phyloP scores from a whole-genome alignment of 2,329 filamentous ascomycete genomes.

The Penicillium rolfsii region DNA sequence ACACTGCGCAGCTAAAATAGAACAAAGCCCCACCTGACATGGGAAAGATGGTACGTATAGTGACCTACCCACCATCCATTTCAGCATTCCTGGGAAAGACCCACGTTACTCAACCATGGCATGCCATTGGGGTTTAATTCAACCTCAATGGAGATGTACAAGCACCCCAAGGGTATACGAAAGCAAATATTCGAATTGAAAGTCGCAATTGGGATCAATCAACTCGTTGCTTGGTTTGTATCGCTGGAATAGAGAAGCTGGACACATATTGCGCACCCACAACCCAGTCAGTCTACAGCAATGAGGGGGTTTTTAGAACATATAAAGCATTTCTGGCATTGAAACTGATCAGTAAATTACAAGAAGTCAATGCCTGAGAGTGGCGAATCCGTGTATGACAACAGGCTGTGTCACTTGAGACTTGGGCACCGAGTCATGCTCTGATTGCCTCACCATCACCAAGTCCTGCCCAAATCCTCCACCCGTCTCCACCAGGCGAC shows the following conservation, averaged over 20 bases:
- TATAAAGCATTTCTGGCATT: no score
- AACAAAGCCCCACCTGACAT: no score
- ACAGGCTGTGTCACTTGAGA: neutral
- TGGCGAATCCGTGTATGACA: neutral
- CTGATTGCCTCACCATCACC: neutral
- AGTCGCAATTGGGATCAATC: neutral
- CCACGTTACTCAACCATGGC: neutral
- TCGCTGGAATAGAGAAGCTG: no score
- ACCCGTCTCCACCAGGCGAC: neutral
- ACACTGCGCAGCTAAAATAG: no score
- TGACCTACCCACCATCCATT: neutral
- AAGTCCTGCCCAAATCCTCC: neutral
- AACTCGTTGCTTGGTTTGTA: neutral
- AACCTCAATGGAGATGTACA: neutral
- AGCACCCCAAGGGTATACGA: neutral
- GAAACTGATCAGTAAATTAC: no score
- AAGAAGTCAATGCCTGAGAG: neutral
- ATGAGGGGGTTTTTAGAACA: no score
- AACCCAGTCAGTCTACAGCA: no score
- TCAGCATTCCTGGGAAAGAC: neutral
- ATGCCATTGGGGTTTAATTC: conserved; percentile 1
- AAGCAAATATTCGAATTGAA: neutral
- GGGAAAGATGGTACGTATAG: no score
- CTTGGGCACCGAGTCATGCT: neutral
- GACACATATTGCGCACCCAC: no score